Evolutionary conservation across 1,284 basidiomycete genomes (phyloP).

Genomic region (Puccinia polysora): DNA sequence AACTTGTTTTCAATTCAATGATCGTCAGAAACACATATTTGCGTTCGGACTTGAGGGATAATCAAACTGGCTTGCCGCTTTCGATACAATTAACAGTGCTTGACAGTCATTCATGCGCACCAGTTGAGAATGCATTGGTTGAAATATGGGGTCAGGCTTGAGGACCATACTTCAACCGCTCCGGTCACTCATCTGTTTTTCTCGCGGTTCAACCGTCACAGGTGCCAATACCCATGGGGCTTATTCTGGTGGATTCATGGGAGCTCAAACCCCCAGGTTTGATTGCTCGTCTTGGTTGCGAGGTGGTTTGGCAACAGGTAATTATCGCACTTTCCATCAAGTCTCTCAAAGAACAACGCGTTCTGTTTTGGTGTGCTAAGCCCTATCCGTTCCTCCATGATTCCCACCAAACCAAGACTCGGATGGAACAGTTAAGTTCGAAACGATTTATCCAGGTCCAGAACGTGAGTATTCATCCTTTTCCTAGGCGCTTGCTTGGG

Average conservation of each 20-base stretch:
- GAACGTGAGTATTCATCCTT: not conserved
- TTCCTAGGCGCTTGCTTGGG: not conserved
- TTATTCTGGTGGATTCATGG: not conserved
- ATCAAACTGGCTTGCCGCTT: conserved; percentile 21
- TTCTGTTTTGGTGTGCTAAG: not conserved
- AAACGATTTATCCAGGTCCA: conserved; percentile 24
- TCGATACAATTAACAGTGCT: conserved; percentile 3
- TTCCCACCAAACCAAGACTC: not conserved
- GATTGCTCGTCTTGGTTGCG: conserved; percentile 19
- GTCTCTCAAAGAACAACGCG: not conserved
- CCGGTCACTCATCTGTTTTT: not conserved
- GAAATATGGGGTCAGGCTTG: conserved; percentile 21
- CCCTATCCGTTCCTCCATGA: too few species aligned
- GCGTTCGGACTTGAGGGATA: conserved; percentile 24
- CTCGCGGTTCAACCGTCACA: not conserved
- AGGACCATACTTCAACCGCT: not conserved
- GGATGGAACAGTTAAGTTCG: conserved; percentile 17
- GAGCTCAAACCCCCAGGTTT: not conserved
- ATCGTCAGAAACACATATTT: conserved; percentile 21
- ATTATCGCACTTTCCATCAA: not conserved
- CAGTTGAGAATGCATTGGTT: conserved; percentile 31
- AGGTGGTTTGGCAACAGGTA: conserved; percentile 26
- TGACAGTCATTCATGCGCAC: conserved; percentile 22
- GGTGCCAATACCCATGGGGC: conserved; percentile 21
- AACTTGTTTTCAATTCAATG: not conserved